Evolutionary conservation across 345 rosid species (phyloP).

Genomic region (Mangifera indica): DNA sequence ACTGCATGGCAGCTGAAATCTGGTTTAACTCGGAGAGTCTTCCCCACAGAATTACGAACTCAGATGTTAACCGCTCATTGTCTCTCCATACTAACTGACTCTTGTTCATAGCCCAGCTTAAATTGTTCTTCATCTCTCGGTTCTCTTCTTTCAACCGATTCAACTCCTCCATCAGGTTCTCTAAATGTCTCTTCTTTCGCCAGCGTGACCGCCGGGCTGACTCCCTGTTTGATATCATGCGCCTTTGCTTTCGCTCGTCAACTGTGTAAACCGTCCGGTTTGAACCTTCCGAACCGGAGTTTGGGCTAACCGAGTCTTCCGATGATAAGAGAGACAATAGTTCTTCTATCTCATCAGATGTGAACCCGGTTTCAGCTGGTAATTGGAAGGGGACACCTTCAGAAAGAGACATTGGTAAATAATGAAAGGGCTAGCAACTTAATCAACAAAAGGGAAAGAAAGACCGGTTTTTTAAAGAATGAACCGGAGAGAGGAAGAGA

Average conservation of each 20-base stretch:
- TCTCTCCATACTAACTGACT: slow-evolving; percentile 41
- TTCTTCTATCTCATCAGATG: slow-evolving; percentile 45
- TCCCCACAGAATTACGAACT: slow-evolving; percentile 43
- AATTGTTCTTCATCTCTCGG: slow-evolving; percentile 50
- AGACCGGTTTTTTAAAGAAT: not conserved
- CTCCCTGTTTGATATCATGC: slow-evolving; percentile 83
- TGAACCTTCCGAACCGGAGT: slow-evolving; percentile 48
- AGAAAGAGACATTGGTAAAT: slow-evolving; percentile 33
- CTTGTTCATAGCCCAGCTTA: slow-evolving; percentile 39
- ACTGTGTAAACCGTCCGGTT: slow-evolving; percentile 33
- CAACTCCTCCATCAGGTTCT: slow-evolving; percentile 49
- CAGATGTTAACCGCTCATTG: slow-evolving; percentile 54
- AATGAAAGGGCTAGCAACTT: not conserved
- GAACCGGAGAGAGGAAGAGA: slow-evolving; percentile 34
- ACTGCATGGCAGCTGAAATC: slow-evolving; percentile 40
- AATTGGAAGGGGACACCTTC: slow-evolving; percentile 27
- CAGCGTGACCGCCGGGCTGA: slow-evolving; percentile 81
- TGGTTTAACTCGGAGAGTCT: slow-evolving; percentile 50
- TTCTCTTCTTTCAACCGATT: slow-evolving; percentile 48
- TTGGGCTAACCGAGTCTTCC: slow-evolving; percentile 27
- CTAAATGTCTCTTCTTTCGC: slow-evolving; percentile 75
- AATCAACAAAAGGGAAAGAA: not conserved
- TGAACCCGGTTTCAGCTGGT: slow-evolving; percentile 41
- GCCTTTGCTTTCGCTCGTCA: slow-evolving; percentile 64
- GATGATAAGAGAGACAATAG: slow-evolving; percentile 45